Evolutionary conservation across 2,329 filamentous ascomycete species (phyloP).

Genomic region (Cercospora sesami): DNA sequence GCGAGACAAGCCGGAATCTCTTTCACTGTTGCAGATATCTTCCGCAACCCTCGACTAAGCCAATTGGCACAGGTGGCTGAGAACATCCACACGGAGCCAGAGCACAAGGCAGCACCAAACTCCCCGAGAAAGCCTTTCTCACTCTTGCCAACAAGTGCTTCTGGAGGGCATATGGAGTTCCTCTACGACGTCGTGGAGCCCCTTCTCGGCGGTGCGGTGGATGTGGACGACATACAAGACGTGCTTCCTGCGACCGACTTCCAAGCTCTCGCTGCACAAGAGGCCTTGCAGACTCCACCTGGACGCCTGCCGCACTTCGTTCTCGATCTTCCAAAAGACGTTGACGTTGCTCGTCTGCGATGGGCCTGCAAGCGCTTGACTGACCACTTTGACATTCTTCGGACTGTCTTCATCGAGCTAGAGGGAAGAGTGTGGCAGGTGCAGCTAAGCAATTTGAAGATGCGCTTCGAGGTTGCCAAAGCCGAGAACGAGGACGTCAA

Average conservation of each 20-base stretch:
- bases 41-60: slow-evolving; percentile 36
- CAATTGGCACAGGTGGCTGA: slow-evolving; percentile 26
- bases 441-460: slow-evolving; percentile 43
- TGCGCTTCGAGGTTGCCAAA: slow-evolving; percentile 30
- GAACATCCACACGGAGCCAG: background rate
- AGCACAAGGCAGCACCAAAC: background rate
- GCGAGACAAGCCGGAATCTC: slow-evolving; percentile 41
- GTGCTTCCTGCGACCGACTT: slow-evolving; percentile 30
- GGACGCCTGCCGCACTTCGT: slow-evolving; percentile 28
- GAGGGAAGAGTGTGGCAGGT: slow-evolving; percentile 48
- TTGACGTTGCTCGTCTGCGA: slow-evolving; percentile 28
- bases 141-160: background rate
- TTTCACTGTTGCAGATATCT: slow-evolving; percentile 48
- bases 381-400: slow-evolving; percentile 49
- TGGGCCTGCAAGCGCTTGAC: slow-evolving; percentile 24
- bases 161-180: slow-evolving; percentile 1
- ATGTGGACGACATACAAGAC: slow-evolving; percentile 21
- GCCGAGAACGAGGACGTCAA: background rate
- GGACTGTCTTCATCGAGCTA: slow-evolving; percentile 55
- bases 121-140: slow-evolving; percentile 11
- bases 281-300: slow-evolving; percentile 17
- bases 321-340: slow-evolving; percentile 26
- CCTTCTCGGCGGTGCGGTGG: background rate
- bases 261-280: slow-evolving; percentile 26
- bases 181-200: slow-evolving; percentile 7